Conservation (phyloP, 2,329 filamentous ascomycete genomes). For the Talaromyces atroroseus region DNA sequence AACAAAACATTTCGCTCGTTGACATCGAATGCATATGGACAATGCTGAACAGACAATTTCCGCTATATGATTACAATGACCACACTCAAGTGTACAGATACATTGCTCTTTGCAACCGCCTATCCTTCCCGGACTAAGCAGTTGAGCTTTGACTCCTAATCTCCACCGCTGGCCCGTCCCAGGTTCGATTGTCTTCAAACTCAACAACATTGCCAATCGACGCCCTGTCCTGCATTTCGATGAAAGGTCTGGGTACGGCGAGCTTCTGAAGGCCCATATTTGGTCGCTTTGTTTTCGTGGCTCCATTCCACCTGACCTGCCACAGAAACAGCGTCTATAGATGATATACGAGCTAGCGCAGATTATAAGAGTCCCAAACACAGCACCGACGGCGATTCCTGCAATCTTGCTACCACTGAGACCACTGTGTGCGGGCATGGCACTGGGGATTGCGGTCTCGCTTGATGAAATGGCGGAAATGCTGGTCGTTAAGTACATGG, state of each 20-base stretch:
- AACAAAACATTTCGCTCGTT: no score
- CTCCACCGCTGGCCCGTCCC: constrained; percentile 2
- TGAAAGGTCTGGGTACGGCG: no score
- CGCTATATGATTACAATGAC: no score
- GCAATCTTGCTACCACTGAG: background rate
- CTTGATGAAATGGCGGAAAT: background rate
- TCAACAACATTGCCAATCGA: background rate
- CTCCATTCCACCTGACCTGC: no score
- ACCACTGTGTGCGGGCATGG: background rate
- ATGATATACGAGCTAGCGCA: background rate
- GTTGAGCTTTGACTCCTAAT: constrained; percentile 2
- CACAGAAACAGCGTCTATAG: background rate
- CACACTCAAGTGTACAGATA: background rate
- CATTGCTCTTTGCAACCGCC: background rate
- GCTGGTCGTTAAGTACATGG: background rate
- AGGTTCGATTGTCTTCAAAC: constrained; percentile 1
- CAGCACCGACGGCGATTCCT: background rate
- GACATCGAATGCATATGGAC: no score
- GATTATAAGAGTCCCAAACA: background rate
- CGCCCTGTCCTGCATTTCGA: no score
- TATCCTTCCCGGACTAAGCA: background rate
- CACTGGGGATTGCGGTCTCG: background rate
- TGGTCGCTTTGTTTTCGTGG: no score
- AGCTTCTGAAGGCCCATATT: no score
- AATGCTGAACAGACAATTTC: no score